Evolutionary conservation across 345 rosid genomes (phyloP), one percentile per base, ranked within the genome.

Genomic region (Sonneratia caseolaris): DNA sequence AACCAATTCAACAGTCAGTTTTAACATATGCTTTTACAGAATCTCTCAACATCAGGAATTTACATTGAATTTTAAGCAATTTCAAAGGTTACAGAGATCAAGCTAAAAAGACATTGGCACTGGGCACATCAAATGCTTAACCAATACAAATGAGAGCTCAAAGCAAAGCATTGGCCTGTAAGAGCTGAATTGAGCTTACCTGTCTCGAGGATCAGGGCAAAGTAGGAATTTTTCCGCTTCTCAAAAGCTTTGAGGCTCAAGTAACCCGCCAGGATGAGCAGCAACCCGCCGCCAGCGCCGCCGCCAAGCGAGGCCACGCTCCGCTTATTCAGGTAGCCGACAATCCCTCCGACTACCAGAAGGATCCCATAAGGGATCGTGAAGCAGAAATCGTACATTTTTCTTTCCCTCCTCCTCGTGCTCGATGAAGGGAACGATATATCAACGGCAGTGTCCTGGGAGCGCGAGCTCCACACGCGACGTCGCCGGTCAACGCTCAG

Each of bases 351-450:
- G 32, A 73, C 85, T 77, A 92, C 81, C 27, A 92, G 84, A 49
- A 92, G 71, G 85, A 95, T 53, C 68, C 98, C 98, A 75, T 95
- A 95, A 37, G 99, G 98, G 86, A 92, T 88, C 68, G 98, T 92
- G 84, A 92, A 85, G 86, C 98, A 95, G 84, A 95, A 95, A 82
- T 95, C 98, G 78, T 92, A 92, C 99, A 95, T 89, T 75, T 27
- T 77, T 82, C 64, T 70, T 70, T 57, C 24, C 5, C 64, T 56
- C 32, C 62, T 4, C 45, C 45, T 42, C 45, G 45, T 5, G 5
- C 45, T 9, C 45, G 10, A 42, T 42, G 45, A 9, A 42, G 45
- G 7, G 2, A 42, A 42, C 45, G 10, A 42, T 42, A 42, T 1
- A 42, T 42, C 7, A 9, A 18, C 10, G n/a, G 22, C 24, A 18